A percentile compares a stretch with the other conserved stretches of the same genome.
phyloP scores from a whole-genome alignment of 768 basidiomycete species.

The Suillus plorans region DNA sequence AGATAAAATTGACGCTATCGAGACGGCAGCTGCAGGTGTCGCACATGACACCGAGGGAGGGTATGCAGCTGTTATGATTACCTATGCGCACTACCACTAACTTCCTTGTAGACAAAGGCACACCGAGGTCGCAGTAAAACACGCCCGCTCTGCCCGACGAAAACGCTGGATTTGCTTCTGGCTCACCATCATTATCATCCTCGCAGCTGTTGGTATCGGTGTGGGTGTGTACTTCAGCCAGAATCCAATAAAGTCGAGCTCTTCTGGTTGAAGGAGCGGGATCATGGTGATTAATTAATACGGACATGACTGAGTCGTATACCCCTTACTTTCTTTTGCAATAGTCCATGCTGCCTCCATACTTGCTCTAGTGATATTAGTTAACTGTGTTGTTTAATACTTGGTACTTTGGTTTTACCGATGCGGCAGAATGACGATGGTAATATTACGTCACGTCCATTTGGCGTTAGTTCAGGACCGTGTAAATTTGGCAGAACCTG shows the following conservation, averaged over 20 bases:
- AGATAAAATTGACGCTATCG: slow-evolving; percentile 63
- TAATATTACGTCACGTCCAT: slow-evolving; percentile 2
- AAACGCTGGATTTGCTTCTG: slow-evolving; percentile 88
- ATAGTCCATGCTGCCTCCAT: background rate
- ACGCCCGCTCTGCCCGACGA: slow-evolving; percentile 68
- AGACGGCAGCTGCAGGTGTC: slow-evolving; percentile 60
- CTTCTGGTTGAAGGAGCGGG: slow-evolving; percentile 3
- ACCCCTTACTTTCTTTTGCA: slow-evolving; percentile 2
- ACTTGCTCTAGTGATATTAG: slow-evolving; percentile 3
- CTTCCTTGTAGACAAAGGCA: slow-evolving; percentile 48
- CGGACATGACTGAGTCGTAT: background rate
- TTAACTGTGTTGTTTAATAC: background rate
- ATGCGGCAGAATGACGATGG: background rate
- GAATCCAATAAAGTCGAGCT: slow-evolving; percentile 1
- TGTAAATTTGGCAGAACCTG: background rate
- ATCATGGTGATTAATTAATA: background rate
- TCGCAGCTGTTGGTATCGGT: slow-evolving; percentile 41
- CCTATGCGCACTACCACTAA: background rate
- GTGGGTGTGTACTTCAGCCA: slow-evolving; percentile 29
- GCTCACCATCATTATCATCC: slow-evolving; percentile 55
- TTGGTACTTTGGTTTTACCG: background rate
- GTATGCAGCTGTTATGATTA: slow-evolving; percentile 39
- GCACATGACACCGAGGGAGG: slow-evolving; percentile 70
- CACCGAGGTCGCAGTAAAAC: slow-evolving; percentile 65
- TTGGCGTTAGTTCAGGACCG: background rate